Percentiles rank a stretch among this genome's conserved stretches.
Conservation (phyloP, 2,329 filamentous ascomycete genomes). For the Sclerotiophoma versabilis region DNA sequence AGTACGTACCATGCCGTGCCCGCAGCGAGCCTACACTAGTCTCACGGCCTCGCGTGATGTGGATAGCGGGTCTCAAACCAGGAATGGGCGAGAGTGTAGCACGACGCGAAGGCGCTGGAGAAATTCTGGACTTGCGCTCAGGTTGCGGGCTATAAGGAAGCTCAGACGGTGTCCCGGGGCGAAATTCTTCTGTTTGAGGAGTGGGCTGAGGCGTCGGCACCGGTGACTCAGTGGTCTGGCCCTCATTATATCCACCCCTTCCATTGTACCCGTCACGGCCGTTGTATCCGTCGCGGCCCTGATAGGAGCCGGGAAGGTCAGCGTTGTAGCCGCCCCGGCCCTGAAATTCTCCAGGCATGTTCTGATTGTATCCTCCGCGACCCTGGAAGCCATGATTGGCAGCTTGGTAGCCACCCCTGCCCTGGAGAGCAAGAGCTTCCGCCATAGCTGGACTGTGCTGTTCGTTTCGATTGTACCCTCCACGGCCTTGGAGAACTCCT, state of each 20-base stretch:
- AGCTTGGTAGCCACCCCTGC: constrained; percentile 24
- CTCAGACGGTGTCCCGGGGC: constrained; percentile 42
- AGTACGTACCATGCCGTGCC: constrained; percentile 40
- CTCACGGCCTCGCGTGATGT: constrained; percentile 39
- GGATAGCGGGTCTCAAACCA: constrained; percentile 44
- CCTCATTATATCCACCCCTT: constrained; percentile 42
- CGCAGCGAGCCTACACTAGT: constrained; percentile 40
- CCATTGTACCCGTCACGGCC: constrained; percentile 44
- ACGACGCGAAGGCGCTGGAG: constrained; percentile 41
- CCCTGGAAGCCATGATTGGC: constrained; percentile 34
- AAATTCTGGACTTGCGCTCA: constrained; percentile 28
- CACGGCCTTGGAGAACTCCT: constrained; percentile 39
- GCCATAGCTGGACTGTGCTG: constrained; percentile 24
- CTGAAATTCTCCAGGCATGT: constrained; percentile 42
- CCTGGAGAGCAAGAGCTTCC: constrained; percentile 30
- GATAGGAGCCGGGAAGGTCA: constrained; percentile 37
- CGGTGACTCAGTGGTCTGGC: constrained; percentile 40
- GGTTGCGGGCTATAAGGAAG: constrained; percentile 40
- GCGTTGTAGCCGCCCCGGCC: constrained; percentile 44
- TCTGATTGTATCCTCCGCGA: constrained; percentile 42
- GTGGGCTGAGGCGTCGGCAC: constrained; percentile 34
- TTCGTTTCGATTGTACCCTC: constrained; percentile 38
- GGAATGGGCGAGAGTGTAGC: constrained; percentile 49
- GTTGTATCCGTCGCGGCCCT: constrained; percentile 48
- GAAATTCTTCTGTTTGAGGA: constrained; percentile 36